A percentile compares a stretch with the other conserved stretches of the same genome.
These are phyloP conservation scores for Saccharum officinarum DNA, from an alignment of 176 grass and related monocot species.

Conservation along the genomic window DNA sequence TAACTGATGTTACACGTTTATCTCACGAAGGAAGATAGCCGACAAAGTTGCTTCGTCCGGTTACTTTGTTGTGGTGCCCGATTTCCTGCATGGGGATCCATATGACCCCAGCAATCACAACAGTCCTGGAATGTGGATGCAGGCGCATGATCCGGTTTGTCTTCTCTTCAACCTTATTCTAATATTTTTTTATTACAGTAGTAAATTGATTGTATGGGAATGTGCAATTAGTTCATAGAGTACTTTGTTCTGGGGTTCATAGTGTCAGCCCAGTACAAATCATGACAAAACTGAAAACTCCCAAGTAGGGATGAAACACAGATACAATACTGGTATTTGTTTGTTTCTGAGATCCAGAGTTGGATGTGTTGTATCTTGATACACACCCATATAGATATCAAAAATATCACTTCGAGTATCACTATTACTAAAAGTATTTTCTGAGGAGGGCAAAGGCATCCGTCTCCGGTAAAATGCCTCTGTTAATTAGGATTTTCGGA, in stretches of 20 bases:
- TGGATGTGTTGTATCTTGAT: too few species aligned
- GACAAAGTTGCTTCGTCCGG: conserved; percentile 50
- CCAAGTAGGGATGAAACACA: too few species aligned
- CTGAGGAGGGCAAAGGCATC: too few species aligned
- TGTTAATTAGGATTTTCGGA: too few species aligned
- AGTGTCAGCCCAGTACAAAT: neutral
- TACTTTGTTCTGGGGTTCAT: neutral
- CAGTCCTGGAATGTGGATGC: conserved; percentile 46
- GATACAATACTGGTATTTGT: too few species aligned
- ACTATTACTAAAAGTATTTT: too few species aligned
- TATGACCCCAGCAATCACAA: conserved; percentile 17
- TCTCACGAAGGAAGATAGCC: conserved; percentile 51
- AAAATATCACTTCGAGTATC: too few species aligned
- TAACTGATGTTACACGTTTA: neutral
- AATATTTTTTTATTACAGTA: neutral
- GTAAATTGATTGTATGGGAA: neutral
- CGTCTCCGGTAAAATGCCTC: too few species aligned
- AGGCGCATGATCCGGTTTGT: conserved; percentile 46
- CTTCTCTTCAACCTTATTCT: neutral
- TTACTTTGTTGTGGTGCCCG: conserved; percentile 63
- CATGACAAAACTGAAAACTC: neutral
- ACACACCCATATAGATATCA: too few species aligned
- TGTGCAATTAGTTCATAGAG: neutral
- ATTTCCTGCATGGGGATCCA: conserved; percentile 64
- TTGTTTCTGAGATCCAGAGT: too few species aligned